These are phyloP conservation scores for Andrographis paniculata DNA, from an alignment of 305 asterid genomes.

Conservation along the genomic window DNA sequence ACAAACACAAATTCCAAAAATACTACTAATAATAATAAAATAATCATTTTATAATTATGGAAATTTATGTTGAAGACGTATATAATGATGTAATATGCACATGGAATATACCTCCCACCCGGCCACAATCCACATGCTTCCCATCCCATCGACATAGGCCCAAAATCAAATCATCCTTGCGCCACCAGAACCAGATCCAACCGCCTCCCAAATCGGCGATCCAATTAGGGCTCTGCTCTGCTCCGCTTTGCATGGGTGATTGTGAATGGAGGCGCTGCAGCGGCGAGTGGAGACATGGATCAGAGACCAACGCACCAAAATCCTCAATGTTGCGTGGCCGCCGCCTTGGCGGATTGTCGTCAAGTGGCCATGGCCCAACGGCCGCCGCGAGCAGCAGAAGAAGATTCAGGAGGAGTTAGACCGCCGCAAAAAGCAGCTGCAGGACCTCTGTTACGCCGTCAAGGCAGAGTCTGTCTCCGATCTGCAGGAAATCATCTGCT, in stretches of 20 bases:
- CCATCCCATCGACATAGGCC: too few species aligned
- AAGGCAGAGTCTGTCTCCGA: conserved; percentile 81
- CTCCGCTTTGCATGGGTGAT: conserved; percentile 39
- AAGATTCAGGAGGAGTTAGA: conserved; percentile 64
- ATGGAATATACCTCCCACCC: too few species aligned
- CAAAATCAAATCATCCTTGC: too few species aligned
- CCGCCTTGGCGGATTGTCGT: conserved; percentile 72
- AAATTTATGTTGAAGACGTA: too few species aligned
- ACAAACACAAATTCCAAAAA: too few species aligned
- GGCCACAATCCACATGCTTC: too few species aligned
- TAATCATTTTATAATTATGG: too few species aligned
- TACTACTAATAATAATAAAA: too few species aligned
- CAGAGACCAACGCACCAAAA: conserved; percentile 74
- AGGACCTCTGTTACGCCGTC: conserved; percentile 65
- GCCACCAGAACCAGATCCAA: too few species aligned
- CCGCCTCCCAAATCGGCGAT: too few species aligned
- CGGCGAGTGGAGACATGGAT: conserved; percentile 88
- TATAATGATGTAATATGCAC: too few species aligned
- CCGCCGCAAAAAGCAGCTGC: conserved; percentile 68
- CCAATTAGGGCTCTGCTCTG: conserved; percentile 25
- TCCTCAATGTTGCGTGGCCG: conserved; percentile 69
- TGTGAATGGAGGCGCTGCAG: conserved; percentile 75
- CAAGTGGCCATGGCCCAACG: conserved; percentile 86
- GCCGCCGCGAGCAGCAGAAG: conserved; percentile 60
- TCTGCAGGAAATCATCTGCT: conserved; percentile 90